These are phyloP conservation scores for Naematelia encephala DNA, from an alignment of 768 basidiomycete species.

Conservation along the genomic window DNA sequence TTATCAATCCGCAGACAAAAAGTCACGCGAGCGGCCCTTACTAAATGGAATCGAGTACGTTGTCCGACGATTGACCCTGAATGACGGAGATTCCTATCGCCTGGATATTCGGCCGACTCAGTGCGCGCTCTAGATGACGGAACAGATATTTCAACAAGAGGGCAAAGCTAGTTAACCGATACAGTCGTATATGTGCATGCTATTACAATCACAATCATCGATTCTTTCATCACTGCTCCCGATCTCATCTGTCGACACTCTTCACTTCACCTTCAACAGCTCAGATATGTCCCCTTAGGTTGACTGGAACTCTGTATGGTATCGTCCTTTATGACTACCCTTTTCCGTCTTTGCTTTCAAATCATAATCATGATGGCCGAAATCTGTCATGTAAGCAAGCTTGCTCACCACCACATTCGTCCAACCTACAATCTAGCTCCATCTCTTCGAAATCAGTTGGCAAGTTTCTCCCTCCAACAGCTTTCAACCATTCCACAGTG, in stretches of 20 bases:
- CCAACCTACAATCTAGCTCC: slow-evolving; percentile 39
- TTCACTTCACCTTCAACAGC: not conserved
- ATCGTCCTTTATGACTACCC: slow-evolving; percentile 39
- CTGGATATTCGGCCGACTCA: no score
- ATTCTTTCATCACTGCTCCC: not conserved
- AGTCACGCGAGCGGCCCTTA: no score
- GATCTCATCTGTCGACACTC: not conserved
- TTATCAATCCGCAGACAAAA: no score
- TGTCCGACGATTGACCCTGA: no score
- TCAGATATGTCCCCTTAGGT: not conserved
- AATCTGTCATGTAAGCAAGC: slow-evolving; percentile 24
- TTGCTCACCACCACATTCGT: not conserved
- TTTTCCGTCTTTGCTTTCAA: slow-evolving; percentile 32
- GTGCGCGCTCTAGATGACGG: no score
- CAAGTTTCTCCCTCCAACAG: slow-evolving; percentile 28
- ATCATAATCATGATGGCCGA: slow-evolving; percentile 47
- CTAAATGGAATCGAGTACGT: no score
- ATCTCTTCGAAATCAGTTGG: slow-evolving; percentile 46
- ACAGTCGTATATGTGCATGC: no score
- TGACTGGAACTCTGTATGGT: slow-evolving; percentile 41
- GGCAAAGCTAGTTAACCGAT: no score
- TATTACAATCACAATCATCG: no score
- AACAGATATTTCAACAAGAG: no score
- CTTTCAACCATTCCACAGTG: slow-evolving; percentile 44
- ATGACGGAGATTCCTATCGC: no score